Conservation (phyloP, 176 grass and related monocot genomes). For the Zoysia japonica region DNA sequence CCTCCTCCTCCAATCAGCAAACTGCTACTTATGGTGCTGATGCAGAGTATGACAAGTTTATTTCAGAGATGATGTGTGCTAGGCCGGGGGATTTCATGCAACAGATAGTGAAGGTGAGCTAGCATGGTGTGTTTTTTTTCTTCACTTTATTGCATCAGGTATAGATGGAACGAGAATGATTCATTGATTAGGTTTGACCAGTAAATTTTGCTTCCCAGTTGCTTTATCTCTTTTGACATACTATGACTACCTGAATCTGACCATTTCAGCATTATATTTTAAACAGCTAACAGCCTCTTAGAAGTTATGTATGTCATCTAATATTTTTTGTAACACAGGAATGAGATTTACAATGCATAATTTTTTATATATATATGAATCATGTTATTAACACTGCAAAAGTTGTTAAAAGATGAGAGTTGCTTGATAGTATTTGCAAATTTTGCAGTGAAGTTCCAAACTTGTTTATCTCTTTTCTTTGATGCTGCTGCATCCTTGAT, state of each 20-base stretch:
- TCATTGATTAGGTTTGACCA: background rate
- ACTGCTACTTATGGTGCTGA: constrained; percentile 51
- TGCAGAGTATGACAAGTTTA: constrained; percentile 86
- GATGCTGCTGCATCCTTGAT: background rate
- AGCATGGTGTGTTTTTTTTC: background rate
- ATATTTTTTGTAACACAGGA: background rate
- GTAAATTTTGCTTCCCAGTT: background rate
- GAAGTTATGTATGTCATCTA: background rate
- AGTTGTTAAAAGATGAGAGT: background rate
- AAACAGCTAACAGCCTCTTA: background rate
- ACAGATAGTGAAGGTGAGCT: constrained; percentile 39
- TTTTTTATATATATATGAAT: background rate
- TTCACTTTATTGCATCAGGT: background rate
- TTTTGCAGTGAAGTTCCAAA: background rate
- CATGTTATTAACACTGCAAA: background rate
- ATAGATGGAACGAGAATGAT: background rate
- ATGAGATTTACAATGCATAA: background rate
- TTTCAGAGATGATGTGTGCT: constrained; percentile 75
- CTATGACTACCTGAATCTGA: background rate
- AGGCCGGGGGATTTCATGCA: constrained; percentile 34
- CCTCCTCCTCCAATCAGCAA: constrained; percentile 45
- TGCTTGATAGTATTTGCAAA: background rate
- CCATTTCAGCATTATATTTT: background rate
- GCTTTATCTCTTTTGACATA: background rate
- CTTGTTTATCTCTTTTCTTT: background rate